Conservation (phyloP, 345 rosid species). For the Eucalyptus tenuipes region DNA sequence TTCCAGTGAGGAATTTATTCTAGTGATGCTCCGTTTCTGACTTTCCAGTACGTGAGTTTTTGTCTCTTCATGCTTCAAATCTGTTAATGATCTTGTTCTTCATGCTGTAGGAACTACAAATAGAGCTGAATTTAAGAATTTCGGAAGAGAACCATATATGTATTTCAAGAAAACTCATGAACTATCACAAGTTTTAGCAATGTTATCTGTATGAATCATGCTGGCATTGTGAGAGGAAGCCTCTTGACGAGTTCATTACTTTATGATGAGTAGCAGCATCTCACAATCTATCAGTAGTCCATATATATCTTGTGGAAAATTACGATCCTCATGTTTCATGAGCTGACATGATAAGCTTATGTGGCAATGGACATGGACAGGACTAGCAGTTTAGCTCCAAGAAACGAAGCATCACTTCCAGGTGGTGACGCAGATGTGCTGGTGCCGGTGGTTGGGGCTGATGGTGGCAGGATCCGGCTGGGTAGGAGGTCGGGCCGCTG, state of each 20-base stretch:
- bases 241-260: not conserved
- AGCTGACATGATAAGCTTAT: not conserved
- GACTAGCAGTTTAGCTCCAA: fast-evolving
- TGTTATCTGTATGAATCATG: not conserved
- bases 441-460: not conserved
- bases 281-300: not conserved
- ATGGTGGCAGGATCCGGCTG: fast-evolving
- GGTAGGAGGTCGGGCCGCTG: not conserved
- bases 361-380: not conserved
- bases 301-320: not conserved
- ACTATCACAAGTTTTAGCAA: not conserved
- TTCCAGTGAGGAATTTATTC: not conserved
- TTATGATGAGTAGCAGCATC: fast-evolving
- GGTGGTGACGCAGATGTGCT: fast-evolving
- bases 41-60: not conserved
- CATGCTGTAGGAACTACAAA: not conserved
- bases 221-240: not conserved
- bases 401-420: not conserved
- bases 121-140: not conserved
- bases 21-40: not conserved
- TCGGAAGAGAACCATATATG: not conserved
- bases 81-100: not conserved
- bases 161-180: not conserved
- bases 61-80: not conserved
- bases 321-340: not conserved